A percentile compares a stretch with the other conserved stretches of the same genome.
Evolutionary conservation across 2,329 filamentous ascomycete genomes (phyloP).

Genomic region (Colletotrichum scovillei): DNA sequence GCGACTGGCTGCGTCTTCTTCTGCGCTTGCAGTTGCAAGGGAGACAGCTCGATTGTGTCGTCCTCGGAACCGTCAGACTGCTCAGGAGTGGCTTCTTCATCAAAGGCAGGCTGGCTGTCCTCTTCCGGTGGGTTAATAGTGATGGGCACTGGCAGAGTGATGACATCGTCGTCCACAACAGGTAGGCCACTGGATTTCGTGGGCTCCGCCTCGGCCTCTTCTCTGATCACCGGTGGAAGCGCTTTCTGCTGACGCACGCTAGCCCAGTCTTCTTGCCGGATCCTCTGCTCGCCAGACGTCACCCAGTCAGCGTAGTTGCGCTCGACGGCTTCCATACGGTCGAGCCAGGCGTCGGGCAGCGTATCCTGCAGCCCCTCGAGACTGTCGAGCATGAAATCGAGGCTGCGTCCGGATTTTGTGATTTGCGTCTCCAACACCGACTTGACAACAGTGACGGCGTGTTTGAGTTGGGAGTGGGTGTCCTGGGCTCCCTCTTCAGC

Average conservation of each 20-base stretch:
- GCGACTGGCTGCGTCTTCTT: not conserved
- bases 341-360: constrained; percentile 87
- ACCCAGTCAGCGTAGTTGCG: constrained; percentile 84
- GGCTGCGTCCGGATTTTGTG: constrained; percentile 73
- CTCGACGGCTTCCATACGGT: constrained; percentile 85
- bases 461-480: constrained; percentile 43
- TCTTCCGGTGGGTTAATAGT: constrained; percentile 18
- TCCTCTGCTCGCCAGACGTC: constrained; percentile 77
- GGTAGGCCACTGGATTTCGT: not conserved
- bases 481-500: constrained; percentile 6
- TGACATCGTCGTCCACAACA: not conserved
- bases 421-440: constrained; percentile 76
- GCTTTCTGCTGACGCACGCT: constrained; percentile 19
- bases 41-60: not conserved
- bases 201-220: constrained; percentile 38
- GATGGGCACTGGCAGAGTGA: constrained; percentile 28
- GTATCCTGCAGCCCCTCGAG: constrained; percentile 88
- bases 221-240: not conserved
- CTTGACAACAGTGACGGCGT: constrained; percentile 69
- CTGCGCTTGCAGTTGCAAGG: constrained; percentile 14
- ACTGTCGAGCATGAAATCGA: constrained; percentile 88
- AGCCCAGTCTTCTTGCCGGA: constrained; percentile 74
- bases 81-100: constrained; percentile 9
- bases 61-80: constrained; percentile 15
- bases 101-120: not conserved